Base-by-base conservation (phyloP, 1,284 basidiomycete species). In the Moesziomyces globuligerus region DNA sequence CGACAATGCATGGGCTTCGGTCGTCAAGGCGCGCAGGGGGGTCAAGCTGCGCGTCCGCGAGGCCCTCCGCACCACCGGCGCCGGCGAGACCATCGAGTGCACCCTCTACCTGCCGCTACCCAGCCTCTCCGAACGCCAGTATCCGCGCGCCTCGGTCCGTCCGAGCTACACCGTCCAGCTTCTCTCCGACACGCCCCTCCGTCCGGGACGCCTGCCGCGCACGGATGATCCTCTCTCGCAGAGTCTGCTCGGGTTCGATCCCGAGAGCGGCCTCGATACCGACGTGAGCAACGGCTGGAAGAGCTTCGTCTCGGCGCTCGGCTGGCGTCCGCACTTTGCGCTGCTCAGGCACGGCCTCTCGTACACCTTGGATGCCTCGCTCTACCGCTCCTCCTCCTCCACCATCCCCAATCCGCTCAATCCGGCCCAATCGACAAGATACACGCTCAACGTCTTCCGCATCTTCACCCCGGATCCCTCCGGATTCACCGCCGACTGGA, bases 1-100 rank as follows among this genome's bases (percentile, higher is more conserved):
- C 52, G 64, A 72, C 48, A 72, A 72, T 44, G 69, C 69, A 0
- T 72, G 69, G 69, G 59, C 62, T 13, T 55, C 51, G 20, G 69
- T 72, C 8, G 62, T 72, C 29, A 67, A 67, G 26, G 58, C 54
- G 3, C 40, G 69, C 0, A 39, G 42, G 7, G 58, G 59, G 0
- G 59, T 72, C 41, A 61, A 67, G 28, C 34, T 72, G 24, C 42
- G 64, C 1, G 59, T 67, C 7, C 18, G 40, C 0, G 69, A 72
- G 36, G 46, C 48, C 17, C 20, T 57, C 4, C 25, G 28, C 4
- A 28, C 29, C 5, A 32, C 6, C 13, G 17, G 40, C 24, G 20
- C 10, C 3, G 25, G 23, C 37, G 21, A 51, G 10, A 11, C 28
- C 26, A 41, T 67, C 5, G 52, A 62, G 28, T 72, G 62, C 15